Conservation (phyloP, 768 basidiomycete genomes). For the Pulveroboletus sp. region DNA sequence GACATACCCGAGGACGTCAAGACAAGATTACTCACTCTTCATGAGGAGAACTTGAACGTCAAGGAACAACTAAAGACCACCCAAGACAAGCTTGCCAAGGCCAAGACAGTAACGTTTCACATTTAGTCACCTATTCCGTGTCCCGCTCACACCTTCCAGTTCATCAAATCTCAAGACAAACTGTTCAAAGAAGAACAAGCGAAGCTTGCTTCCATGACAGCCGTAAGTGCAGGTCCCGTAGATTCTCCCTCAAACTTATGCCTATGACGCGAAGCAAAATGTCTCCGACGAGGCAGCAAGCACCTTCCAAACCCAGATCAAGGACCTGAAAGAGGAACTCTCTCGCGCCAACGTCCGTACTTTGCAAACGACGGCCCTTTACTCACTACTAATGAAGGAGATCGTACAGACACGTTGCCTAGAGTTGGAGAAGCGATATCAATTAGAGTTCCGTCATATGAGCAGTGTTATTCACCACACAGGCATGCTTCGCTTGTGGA, state of each 20-base stretch:
- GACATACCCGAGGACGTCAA: conserved; percentile 83
- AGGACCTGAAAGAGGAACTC: conserved; percentile 62
- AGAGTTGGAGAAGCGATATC: conserved; percentile 60
- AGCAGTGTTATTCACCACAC: conserved; percentile 66
- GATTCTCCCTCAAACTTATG: conserved; percentile 2
- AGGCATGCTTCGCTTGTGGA: conserved; percentile 61
- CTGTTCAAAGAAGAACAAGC: conserved; percentile 80
- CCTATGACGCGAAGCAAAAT: conserved; percentile 31
- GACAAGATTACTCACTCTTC: conserved; percentile 63
- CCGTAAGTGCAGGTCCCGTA: conserved; percentile 36
- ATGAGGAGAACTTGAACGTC: conserved; percentile 70
- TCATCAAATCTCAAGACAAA: conserved; percentile 90
- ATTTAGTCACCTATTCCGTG: not conserved
- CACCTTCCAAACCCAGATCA: conserved; percentile 60
- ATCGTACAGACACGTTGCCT: conserved; percentile 41
- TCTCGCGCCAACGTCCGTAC: conserved; percentile 48
- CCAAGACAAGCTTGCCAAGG: conserved; percentile 76
- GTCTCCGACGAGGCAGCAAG: conserved; percentile 72
- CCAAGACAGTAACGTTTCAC: conserved; percentile 54
- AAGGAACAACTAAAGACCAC: conserved; percentile 68
- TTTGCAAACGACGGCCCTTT: not conserved
- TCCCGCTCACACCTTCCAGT: conserved; percentile 42
- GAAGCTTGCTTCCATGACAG: conserved; percentile 42
- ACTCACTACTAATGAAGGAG: conserved; percentile 1
- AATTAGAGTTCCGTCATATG: conserved; percentile 79